Base-by-base conservation (phyloP, 2,329 filamentous ascomycete genomes). In the Cercospora brassicicola region DNA sequence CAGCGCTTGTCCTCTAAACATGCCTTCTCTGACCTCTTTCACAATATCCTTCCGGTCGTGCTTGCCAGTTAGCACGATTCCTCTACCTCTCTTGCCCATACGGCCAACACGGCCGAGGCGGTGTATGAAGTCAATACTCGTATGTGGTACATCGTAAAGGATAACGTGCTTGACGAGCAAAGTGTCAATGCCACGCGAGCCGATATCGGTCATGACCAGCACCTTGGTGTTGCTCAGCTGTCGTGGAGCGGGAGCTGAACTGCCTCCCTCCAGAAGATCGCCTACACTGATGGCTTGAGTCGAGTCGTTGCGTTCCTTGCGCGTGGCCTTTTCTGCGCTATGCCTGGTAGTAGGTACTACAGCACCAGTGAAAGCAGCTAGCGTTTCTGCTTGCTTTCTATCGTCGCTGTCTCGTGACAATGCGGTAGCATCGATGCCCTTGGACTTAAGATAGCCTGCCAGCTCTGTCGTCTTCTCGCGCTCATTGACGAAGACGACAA, bases 111-210 rank as follows among this genome's bases (percentile, higher is more conserved):
- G 87, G 15, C 95, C 95, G 4, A 98, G 87, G 15, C 96, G 90
- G 80, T 99, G 96, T 76, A 99, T 97, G 76, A 99, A 99, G 80
- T 99, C 96, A 68, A 99, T 96, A 0, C 93, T 96, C 0, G 92
- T 96, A 78, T 98, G 94, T 4, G 95, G 95, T n/a, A 99, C 94
- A 78, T 99, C 93, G 79, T 97, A 98, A 28, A 99, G 82, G 64
- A 99, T 90, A 62, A 99, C 95, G 73, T 96, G 92, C 66, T 92
- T 87, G 18, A 98, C 94, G 18, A 92, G 91, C 31, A 97, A 82
- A 0, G 95, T 99, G 79, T 99, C 95, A 74, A 99, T 97, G 70
- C 95, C 95, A 73, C 95, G 84, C 5, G 93, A 97, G 4, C 92
- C 93, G 67, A 99, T 82, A 79, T 99, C 95, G 0, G 95, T 99